Conservation (phyloP, 345 rosid species). For the Gossypioides kirkii region DNA sequence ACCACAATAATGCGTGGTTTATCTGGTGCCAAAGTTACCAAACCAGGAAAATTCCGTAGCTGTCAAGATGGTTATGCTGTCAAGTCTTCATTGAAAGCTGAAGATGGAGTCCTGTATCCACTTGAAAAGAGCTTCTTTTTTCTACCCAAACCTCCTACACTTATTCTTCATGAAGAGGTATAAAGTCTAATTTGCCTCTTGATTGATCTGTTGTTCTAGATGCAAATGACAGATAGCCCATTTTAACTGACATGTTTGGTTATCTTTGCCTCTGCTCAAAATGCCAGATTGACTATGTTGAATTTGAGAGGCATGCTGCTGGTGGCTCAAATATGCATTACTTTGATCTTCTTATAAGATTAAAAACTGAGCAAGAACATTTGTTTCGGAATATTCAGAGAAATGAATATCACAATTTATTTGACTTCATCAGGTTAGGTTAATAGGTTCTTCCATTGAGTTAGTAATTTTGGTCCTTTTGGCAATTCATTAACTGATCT, state of each 20-base stretch:
- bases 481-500: neutral
- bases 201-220: neutral
- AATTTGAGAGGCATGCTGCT: slow-evolving; percentile 97
- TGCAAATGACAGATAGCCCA: neutral
- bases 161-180: slow-evolving; percentile 98
- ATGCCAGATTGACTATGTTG: slow-evolving; percentile 83
- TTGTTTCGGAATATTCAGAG: slow-evolving; percentile 94
- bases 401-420: slow-evolving; percentile 89
- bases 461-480: neutral
- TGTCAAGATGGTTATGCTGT: slow-evolving; percentile 97
- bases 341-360: slow-evolving; percentile 88
- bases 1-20: slow-evolving; percentile 80
- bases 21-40: slow-evolving; percentile 94
- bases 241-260: slow-evolving; percentile 2
- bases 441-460: slow-evolving; percentile 6
- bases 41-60: slow-evolving; percentile 97
- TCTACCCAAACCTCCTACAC: slow-evolving; percentile 95
- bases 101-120: slow-evolving; percentile 93
- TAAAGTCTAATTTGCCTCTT: neutral
- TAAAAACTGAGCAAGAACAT: slow-evolving; percentile 95
- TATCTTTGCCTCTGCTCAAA: neutral
- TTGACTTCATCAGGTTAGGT: slow-evolving; percentile 72
- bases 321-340: slow-evolving; percentile 99
- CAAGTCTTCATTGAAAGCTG: slow-evolving; percentile 94
- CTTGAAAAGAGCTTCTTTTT: slow-evolving; percentile 98